phyloP scores from a whole-genome alignment of 2,329 filamentous ascomycete genomes.

The Fusarium albidum region DNA sequence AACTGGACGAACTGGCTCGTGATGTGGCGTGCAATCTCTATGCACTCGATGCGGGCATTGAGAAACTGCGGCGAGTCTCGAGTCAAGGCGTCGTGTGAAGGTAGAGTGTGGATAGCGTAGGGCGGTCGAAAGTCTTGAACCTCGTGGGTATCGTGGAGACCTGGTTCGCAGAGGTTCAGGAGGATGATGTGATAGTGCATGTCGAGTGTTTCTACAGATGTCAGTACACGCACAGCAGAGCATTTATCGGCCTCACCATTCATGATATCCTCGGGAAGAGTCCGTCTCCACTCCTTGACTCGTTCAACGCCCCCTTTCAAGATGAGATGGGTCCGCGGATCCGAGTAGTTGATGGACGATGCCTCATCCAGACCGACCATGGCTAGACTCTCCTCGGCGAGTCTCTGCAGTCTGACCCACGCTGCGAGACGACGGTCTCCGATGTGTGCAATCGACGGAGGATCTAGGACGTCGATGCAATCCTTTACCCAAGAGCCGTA shows the following conservation, averaged over 20 bases:
- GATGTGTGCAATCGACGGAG: not conserved
- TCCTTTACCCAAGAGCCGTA: slow-evolving; percentile 16
- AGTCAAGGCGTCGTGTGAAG: not conserved
- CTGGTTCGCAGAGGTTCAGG: slow-evolving; percentile 10
- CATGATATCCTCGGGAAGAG: slow-evolving; percentile 10
- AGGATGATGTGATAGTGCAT: slow-evolving; percentile 25
- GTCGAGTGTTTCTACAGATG: slow-evolving; percentile 3
- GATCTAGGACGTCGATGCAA: slow-evolving; percentile 3
- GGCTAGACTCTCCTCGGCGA: slow-evolving; percentile 19
- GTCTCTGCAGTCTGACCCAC: slow-evolving; percentile 11
- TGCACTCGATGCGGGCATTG: not conserved
- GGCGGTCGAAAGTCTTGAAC: slow-evolving; percentile 21
- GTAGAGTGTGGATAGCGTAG: slow-evolving; percentile 5
- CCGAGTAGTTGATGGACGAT: slow-evolving; percentile 5
- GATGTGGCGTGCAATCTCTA: not conserved
- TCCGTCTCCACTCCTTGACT: slow-evolving; percentile 8
- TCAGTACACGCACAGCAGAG: not conserved
- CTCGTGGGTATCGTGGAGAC: slow-evolving; percentile 14
- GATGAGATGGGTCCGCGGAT: slow-evolving; percentile 13
- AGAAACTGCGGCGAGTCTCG: not conserved
- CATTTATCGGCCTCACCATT: not conserved
- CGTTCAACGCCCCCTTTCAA: slow-evolving; percentile 1
- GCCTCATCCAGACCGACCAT: slow-evolving; percentile 10
- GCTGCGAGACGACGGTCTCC: slow-evolving; percentile 9
- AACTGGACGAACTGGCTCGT: slow-evolving; percentile 3